Conservation (phyloP, 2,329 filamentous ascomycete species). For the Apiospora arundinis region DNA sequence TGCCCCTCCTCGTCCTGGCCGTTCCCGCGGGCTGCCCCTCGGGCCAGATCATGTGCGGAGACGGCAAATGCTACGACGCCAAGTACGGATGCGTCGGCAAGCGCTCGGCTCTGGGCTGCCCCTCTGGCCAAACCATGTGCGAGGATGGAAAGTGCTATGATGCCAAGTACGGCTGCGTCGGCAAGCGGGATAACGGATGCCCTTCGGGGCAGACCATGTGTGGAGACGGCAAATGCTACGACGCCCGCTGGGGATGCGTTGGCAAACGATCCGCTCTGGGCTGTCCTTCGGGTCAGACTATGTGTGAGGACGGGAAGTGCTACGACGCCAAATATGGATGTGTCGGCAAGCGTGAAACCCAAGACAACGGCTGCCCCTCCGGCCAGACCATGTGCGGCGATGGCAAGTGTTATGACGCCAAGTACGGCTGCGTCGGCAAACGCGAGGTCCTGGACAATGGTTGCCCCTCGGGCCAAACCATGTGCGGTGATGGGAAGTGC, state of each 20-base stretch:
- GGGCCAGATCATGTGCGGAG: not conserved
- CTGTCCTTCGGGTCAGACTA: not conserved
- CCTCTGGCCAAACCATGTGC: constrained; percentile 3
- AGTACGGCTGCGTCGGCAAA: not conserved
- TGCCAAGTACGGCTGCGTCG: not conserved
- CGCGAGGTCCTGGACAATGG: too few relatives aligned
- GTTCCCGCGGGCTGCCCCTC: not conserved
- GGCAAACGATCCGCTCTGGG: too few relatives aligned
- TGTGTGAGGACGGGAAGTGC: not conserved
- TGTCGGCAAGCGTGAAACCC: too few relatives aligned
- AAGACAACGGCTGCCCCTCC: not conserved
- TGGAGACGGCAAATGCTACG: constrained; percentile 8
- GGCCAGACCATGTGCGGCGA: not conserved
- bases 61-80: constrained; percentile 7
- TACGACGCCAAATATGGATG: not conserved
- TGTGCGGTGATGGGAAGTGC: not conserved
- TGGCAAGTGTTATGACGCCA: not conserved
- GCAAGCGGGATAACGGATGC: too few relatives aligned
- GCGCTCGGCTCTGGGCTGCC: not conserved
- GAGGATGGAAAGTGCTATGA: constrained; percentile 1
- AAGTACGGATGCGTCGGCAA: not conserved
- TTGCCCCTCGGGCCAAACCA: not conserved
- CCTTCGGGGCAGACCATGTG: too few relatives aligned
- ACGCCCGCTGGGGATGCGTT: not conserved
- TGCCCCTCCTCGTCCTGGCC: constrained; percentile 5